A percentile compares a stretch with the other conserved stretches of the same genome.
phyloP scores from a whole-genome alignment of 495 filamentous ascomycete species.

The Penicillium paradoxum region DNA sequence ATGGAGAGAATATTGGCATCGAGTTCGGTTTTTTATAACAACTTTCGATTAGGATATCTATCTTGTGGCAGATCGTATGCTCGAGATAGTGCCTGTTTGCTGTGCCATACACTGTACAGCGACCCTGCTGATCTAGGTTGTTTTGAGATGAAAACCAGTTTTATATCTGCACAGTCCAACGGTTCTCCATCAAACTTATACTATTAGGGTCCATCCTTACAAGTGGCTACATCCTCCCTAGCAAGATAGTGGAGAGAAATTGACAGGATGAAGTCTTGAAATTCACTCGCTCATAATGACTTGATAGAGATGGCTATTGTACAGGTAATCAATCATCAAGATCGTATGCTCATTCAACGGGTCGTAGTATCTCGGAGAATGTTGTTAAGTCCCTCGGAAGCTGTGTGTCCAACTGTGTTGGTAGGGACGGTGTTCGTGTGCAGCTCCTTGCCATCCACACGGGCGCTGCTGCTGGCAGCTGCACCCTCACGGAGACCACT shows the following conservation, averaged over 20 bases:
- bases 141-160: too few species aligned
- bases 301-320: conserved; percentile 11
- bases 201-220: too few species aligned
- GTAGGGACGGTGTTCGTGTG: conserved; percentile 38
- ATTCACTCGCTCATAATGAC: conserved; percentile 12
- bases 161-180: too few species aligned
- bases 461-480: conserved; percentile 53
- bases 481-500: conserved; percentile 59
- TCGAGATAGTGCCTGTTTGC: too few species aligned
- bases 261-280: neutral
- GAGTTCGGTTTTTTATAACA: too few species aligned
- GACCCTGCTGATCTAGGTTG: too few species aligned
- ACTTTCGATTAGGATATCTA: too few species aligned
- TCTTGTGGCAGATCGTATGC: too few species aligned
- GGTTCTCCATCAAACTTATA: too few species aligned
- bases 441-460: conserved; percentile 40
- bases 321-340: conserved; percentile 6
- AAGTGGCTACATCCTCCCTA: too few species aligned
- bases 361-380: conserved; percentile 49
- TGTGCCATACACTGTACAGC: too few species aligned
- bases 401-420: conserved; percentile 49
- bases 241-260: neutral
- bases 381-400: conserved; percentile 45
- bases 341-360: conserved; percentile 9
- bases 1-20: too few species aligned